Evolutionary conservation across 306 rosid species (phyloP).

Genomic region (Rosa multiflora): DNA sequence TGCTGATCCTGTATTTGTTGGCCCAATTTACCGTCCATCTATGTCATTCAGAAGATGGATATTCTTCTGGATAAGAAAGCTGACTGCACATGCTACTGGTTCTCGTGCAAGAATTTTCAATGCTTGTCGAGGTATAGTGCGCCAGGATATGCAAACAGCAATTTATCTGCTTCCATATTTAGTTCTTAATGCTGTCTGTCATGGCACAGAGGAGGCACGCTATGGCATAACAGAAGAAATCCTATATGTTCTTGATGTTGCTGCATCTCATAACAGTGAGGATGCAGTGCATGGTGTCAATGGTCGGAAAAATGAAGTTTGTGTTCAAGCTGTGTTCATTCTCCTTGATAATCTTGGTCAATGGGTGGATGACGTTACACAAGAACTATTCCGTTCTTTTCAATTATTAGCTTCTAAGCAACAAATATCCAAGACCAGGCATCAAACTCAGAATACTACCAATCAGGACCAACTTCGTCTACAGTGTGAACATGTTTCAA

Average conservation of each 20-base stretch:
- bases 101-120: conserved; percentile 89
- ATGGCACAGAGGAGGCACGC: conserved; percentile 88
- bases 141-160: conserved; percentile 94
- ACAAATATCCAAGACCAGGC: conserved; percentile 57
- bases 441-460: conserved; percentile 44
- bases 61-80: conserved; percentile 76
- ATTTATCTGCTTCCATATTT: conserved; percentile 87
- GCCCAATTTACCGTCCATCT: conserved; percentile 73
- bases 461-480: conserved; percentile 67
- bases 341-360: conserved; percentile 99
- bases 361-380: conserved; percentile 92
- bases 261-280: conserved; percentile 79
- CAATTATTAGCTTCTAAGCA: conserved; percentile 60
- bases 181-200: conserved; percentile 90
- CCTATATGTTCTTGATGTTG: conserved; percentile 79
- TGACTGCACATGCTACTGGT: conserved; percentile 82
- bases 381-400: conserved; percentile 61
- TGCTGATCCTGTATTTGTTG: conserved; percentile 55
- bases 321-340: conserved; percentile 93
- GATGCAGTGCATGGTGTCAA: conserved; percentile 62
- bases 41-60: conserved; percentile 96
- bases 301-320: conserved; percentile 91
- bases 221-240: conserved; percentile 83
- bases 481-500: conserved; percentile 81
- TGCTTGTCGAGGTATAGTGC: conserved; percentile 91